phyloP scores from a whole-genome alignment of 2,329 filamentous ascomycete species.

The Tolypocladium nubicola region DNA sequence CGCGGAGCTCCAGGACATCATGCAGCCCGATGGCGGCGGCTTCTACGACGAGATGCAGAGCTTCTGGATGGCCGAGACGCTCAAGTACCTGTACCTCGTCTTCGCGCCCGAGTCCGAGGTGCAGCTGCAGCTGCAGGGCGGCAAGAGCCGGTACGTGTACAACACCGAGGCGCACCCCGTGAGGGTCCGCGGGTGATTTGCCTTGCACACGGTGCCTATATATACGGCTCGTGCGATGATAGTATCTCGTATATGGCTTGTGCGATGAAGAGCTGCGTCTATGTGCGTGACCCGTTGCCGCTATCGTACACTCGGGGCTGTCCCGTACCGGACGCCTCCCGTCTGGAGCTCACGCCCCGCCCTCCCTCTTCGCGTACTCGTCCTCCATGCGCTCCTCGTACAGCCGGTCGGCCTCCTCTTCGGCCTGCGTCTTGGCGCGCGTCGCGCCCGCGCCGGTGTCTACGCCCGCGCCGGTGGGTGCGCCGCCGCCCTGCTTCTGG shows the following conservation, averaged over 20 bases:
- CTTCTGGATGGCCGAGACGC: slow-evolving; percentile 78
- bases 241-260: background rate
- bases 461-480: slow-evolving; percentile 30
- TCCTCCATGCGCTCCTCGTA: slow-evolving; percentile 46
- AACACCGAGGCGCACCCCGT: slow-evolving; percentile 40
- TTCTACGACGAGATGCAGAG: slow-evolving; percentile 69
- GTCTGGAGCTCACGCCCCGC: slow-evolving; percentile 19
- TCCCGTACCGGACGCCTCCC: background rate
- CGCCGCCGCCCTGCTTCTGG: background rate
- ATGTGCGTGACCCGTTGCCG: background rate
- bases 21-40: slow-evolving; percentile 46
- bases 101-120: slow-evolving; percentile 48
- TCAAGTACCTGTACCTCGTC: slow-evolving; percentile 77
- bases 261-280: background rate
- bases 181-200: slow-evolving; percentile 7
- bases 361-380: slow-evolving; percentile 44
- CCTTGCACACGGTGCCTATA: background rate
- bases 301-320: background rate
- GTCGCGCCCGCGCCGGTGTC: slow-evolving; percentile 37
- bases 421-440: slow-evolving; percentile 36
- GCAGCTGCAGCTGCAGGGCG: slow-evolving; percentile 39
- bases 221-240: background rate
- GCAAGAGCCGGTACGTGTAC: slow-evolving; percentile 36
- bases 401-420: slow-evolving; percentile 35
- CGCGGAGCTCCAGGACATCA: slow-evolving; percentile 56